A percentile compares a stretch with the other conserved stretches of the same genome.
Evolutionary conservation across 1,284 basidiomycete species (phyloP).

Genomic region (Meira miltonrushii): DNA sequence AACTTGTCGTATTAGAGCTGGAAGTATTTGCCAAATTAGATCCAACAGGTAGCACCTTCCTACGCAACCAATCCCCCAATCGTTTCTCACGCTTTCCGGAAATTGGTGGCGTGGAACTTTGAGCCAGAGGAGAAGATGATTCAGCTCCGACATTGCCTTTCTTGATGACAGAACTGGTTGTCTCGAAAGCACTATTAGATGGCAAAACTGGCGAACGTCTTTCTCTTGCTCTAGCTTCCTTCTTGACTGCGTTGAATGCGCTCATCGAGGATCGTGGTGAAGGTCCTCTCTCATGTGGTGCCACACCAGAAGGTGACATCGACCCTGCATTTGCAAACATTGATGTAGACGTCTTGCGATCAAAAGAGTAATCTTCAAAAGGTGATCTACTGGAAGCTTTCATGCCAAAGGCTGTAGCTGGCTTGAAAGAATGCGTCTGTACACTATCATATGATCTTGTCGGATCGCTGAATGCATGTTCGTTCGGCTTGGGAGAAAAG

Average conservation of each 20-base stretch:
- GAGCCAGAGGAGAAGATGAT: constrained; percentile 11
- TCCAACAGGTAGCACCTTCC: constrained; percentile 13
- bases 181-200: not conserved
- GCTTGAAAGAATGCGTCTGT: constrained; percentile 1
- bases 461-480: not conserved
- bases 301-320: not conserved
- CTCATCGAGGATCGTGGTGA: not conserved
- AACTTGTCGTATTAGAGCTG: not conserved
- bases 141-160: constrained; percentile 19
- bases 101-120: not conserved
- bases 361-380: not conserved
- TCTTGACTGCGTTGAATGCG: not conserved
- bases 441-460: not conserved
- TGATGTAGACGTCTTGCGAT: not conserved
- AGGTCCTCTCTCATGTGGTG: not conserved
- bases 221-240: not conserved
- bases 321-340: not conserved
- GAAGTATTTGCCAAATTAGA: not conserved
- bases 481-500: not conserved
- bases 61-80: constrained; percentile 35
- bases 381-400: not conserved
- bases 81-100: constrained; percentile 23
- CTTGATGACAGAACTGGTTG: not conserved
- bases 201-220: not conserved
- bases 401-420: not conserved